phyloP scores from a whole-genome alignment of 108 stramenopile species.

The Nannochloropsis gaditana region DNA sequence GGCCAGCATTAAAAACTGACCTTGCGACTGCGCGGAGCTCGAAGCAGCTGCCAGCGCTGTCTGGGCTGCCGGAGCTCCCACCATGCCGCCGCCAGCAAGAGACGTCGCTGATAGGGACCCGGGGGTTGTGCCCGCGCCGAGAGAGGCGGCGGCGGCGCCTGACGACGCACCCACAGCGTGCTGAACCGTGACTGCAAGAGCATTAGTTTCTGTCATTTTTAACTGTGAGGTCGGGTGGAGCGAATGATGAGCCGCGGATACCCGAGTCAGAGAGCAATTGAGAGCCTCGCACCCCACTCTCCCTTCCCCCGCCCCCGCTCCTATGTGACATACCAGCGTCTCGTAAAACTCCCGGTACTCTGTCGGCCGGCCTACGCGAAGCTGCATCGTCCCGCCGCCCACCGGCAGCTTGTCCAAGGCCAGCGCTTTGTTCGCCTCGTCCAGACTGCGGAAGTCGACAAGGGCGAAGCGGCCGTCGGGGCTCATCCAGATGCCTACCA shows the following conservation, averaged over 20 bases:
- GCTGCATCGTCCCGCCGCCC: constrained; percentile 20
- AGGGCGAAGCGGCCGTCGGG: constrained; percentile 32
- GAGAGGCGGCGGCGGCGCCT: background rate
- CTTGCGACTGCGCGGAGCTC: background rate
- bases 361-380: constrained; percentile 34
- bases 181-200: background rate
- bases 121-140: background rate
- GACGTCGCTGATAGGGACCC: background rate
- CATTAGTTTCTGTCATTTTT: too few relatives aligned
- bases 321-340: background rate
- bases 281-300: too few relatives aligned
- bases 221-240: too few relatives aligned
- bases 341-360: background rate
- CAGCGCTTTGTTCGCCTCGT: constrained; percentile 21
- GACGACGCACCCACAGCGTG: background rate
- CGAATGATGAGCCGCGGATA: too few relatives aligned
- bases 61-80: too few relatives aligned
- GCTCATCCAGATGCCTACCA: constrained; percentile 30
- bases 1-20: constrained; percentile 29
- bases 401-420: constrained; percentile 18
- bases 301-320: too few relatives aligned
- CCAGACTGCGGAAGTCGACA: constrained; percentile 29
- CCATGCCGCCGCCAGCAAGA: too few relatives aligned
- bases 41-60: background rate
- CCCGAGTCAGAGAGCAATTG: too few relatives aligned